phyloP scores from a whole-genome alignment of 2,329 filamentous ascomycete genomes.

The Penicillium sp. region DNA sequence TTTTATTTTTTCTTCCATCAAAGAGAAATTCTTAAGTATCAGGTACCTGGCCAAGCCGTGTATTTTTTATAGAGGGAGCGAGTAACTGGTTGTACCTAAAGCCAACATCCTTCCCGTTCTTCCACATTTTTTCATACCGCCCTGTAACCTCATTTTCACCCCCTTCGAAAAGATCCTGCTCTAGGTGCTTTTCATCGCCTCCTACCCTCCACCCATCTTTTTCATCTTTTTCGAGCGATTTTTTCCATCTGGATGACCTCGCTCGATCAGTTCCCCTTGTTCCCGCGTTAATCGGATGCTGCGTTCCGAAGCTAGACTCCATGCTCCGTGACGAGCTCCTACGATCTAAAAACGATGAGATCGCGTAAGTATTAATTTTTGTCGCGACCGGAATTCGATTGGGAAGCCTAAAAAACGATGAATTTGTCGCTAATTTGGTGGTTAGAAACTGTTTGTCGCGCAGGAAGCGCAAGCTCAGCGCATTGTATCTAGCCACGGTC shows the following conservation, averaged over 20 bases:
- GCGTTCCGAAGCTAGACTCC: conserved; percentile 48
- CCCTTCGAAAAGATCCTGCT: conserved; percentile 19
- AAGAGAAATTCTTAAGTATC: conserved; percentile 7
- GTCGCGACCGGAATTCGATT: conserved; percentile 9
- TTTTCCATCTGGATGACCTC: conserved; percentile 45
- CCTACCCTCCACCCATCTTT: conserved; percentile 41
- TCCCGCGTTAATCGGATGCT: conserved; percentile 51
- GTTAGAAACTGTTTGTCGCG: conserved; percentile 62
- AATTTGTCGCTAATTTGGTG: conserved; percentile 39
- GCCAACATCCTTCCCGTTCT: conserved; percentile 10
- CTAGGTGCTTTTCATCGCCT: conserved; percentile 31
- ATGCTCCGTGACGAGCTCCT: conserved; percentile 52
- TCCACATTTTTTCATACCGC: conserved; percentile 15
- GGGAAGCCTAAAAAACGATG: conserved; percentile 10
- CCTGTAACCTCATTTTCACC: conserved; percentile 15
- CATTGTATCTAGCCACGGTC: conserved; percentile 80
- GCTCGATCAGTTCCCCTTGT: conserved; percentile 41
- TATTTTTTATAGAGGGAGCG: conserved; percentile 10
- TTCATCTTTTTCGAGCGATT: conserved; percentile 47
- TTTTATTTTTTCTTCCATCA: no score
- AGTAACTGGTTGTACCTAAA: conserved; percentile 14
- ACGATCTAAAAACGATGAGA: conserved; percentile 51
- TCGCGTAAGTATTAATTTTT: conserved; percentile 47
- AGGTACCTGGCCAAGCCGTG: conserved; percentile 10
- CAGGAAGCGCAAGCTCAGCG: conserved; percentile 86